These are phyloP conservation scores for Pyricularia grisea DNA, from an alignment of 2,329 filamentous ascomycete species.

Conservation along the genomic window DNA sequence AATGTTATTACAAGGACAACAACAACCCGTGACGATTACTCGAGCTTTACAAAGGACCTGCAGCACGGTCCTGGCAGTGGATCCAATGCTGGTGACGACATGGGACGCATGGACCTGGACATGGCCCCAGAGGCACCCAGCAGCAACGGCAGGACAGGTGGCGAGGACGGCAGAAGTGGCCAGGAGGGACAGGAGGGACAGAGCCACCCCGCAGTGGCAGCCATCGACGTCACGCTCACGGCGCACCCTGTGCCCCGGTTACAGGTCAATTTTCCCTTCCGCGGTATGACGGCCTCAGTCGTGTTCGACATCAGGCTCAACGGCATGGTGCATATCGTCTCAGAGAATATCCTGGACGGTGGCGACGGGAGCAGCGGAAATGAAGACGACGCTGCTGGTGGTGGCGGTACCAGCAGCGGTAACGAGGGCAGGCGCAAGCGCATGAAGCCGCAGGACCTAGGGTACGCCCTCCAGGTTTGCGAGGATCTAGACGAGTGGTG, in stretches of 20 bases:
- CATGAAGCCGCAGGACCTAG: slow-evolving; percentile 32
- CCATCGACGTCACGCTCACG: slow-evolving; percentile 42
- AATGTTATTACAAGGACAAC: slow-evolving; percentile 7
- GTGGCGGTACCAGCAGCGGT: slow-evolving; percentile 7
- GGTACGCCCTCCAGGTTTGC: slow-evolving; percentile 34
- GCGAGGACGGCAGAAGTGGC: neutral
- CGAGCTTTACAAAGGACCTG: slow-evolving; percentile 8
- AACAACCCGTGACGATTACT: slow-evolving; percentile 17
- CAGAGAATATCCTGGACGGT: slow-evolving; percentile 42
- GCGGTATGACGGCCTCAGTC: slow-evolving; percentile 36
- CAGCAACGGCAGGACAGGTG: neutral
- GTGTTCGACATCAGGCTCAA: slow-evolving; percentile 50
- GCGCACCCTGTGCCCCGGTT: slow-evolving; percentile 39
- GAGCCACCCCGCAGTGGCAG: slow-evolving; percentile 3
- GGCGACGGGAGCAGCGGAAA: slow-evolving; percentile 7
- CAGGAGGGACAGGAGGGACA: neutral
- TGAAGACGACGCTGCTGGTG: slow-evolving; percentile 6
- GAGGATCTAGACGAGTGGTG: slow-evolving; percentile 45
- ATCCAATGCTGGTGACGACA: neutral
- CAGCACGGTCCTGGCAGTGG: neutral
- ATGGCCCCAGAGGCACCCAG: neutral
- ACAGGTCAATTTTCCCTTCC: slow-evolving; percentile 45
- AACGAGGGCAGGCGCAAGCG: slow-evolving; percentile 20
- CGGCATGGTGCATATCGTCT: slow-evolving; percentile 46
- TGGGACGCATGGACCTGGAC: neutral